These are phyloP conservation scores for Pyricularia sp. DNA, from an alignment of 2,329 filamentous ascomycete genomes.

Conservation along the genomic window DNA sequence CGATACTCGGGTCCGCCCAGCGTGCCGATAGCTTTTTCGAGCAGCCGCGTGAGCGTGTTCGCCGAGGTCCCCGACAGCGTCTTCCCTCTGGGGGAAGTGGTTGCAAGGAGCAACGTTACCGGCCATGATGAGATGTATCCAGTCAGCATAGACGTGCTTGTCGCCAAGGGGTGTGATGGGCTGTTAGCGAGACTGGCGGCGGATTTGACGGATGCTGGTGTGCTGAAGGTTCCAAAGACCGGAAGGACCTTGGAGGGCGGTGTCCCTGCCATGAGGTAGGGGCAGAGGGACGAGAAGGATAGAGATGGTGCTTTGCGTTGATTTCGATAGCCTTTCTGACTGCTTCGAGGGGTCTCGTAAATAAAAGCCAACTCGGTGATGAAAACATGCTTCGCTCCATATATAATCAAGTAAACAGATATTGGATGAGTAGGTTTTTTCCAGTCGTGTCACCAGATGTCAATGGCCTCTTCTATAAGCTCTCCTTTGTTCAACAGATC, in stretches of 20 bases:
- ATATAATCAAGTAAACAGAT: background rate
- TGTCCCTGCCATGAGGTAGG: background rate
- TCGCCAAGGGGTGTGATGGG: conserved; percentile 46
- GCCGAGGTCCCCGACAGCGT: conserved; percentile 27
- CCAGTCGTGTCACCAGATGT: background rate
- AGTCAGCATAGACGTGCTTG: conserved; percentile 44
- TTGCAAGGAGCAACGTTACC: conserved; percentile 22
- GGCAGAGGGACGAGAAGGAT: background rate
- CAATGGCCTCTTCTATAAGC: background rate
- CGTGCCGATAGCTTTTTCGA: conserved; percentile 32
- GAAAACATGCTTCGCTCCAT: no score
- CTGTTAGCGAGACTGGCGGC: conserved; percentile 40
- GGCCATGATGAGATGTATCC: conserved; percentile 37
- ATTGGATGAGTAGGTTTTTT: no score
- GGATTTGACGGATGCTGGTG: conserved; percentile 34
- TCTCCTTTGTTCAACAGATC: background rate
- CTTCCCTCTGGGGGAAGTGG: conserved; percentile 27
- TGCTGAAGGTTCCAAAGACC: conserved; percentile 29
- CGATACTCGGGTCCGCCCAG: conserved; percentile 25
- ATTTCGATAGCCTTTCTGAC: no score
- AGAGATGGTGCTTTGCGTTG: no score
- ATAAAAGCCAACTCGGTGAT: no score
- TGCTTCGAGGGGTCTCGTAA: no score
- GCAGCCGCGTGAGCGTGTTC: conserved; percentile 19
- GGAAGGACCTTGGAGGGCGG: conserved; percentile 21